Evolutionary conservation across 495 filamentous ascomycete genomes (phyloP), one percentile per base, ranked within the genome.

Genomic region (Neurospora terricola): DNA sequence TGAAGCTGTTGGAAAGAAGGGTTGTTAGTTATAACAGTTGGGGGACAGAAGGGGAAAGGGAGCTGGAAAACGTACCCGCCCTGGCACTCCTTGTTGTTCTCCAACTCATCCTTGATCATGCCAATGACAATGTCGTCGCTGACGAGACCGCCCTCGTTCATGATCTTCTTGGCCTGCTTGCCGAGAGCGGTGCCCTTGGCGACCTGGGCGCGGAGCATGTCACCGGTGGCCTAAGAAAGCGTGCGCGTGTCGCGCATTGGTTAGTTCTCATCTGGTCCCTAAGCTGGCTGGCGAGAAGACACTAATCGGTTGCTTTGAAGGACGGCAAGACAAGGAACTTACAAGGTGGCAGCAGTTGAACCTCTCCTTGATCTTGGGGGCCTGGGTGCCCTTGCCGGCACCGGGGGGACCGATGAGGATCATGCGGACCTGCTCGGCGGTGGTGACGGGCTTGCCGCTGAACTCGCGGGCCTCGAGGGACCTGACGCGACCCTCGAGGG

Each of bases 111-210:
- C 89, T 93, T 93, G 86, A 99, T 99, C 96, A 99, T 99, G 82
- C 94, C 92, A 80, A 99, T 90, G 88, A 99, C 94, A 81, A 99
- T 99, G 81, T 98, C 96, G 81, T 99, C 96, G 83, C 93, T 97
- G 79, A 99, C 96, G 72, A 99, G 89, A 72, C 94, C 96, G 77
- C 96, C 96, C 80, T 94, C 90, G 78, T 99, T 95, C 96, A 99
- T 99, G 83, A 99, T 99, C 90, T 99, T 99, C 91, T 99, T 99
- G 73, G 96, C 96, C 86, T 97, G 94, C 81, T 91, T 90, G 73
- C 96, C 96, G 75, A 99, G 89, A 27, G 92, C 84, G 68, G 96
- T 99, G 89, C 98, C 98, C 87, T 96, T 97, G 74, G 96, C 92
- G 82, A 99, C 96, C 83, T 99, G 96, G 75, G 94, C 96, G 73